Evolutionary conservation across 768 basidiomycete species (phyloP).

Genomic region (Candolleomyces aberdarensis): DNA sequence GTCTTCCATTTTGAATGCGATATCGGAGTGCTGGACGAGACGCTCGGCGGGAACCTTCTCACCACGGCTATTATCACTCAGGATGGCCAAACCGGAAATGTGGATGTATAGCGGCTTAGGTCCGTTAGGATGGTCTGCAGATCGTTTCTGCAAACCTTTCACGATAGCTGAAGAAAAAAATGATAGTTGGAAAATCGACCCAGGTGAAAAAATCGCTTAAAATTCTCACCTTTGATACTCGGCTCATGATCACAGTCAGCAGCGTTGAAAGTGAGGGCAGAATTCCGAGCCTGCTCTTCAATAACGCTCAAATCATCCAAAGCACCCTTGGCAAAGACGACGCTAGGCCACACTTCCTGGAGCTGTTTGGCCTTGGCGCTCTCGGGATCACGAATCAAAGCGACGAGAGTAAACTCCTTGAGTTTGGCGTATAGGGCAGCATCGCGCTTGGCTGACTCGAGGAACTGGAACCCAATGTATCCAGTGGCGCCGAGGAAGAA

Average conservation of each 20-base stretch:
- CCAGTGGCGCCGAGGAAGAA: conserved; percentile 44
- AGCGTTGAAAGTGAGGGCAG: conserved; percentile 37
- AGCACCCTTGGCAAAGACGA: conserved; percentile 34
- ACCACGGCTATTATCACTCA: conserved; percentile 38
- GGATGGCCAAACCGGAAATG: conserved; percentile 38
- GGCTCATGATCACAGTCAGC: conserved; percentile 37
- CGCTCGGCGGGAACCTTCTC: conserved; percentile 26
- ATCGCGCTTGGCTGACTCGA: conserved; percentile 28
- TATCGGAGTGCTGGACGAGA: conserved; percentile 34
- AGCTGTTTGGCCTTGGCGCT: conserved; percentile 26
- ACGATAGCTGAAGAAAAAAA: background rate
- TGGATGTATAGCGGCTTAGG: conserved; percentile 43
- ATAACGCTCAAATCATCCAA: conserved; percentile 35
- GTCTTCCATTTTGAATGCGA: conserved; percentile 29
- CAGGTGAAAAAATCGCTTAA: background rate
- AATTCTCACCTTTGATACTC: conserved; percentile 29
- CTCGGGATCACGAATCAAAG: conserved; percentile 33
- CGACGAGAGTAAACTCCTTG: conserved; percentile 22
- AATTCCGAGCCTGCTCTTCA: conserved; percentile 30
- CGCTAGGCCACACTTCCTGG: conserved; percentile 27
- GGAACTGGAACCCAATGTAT: conserved; percentile 39
- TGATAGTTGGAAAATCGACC: background rate
- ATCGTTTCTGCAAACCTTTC: background rate
- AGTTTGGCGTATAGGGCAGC: conserved; percentile 20
- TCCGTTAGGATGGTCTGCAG: conserved; percentile 8